Evolutionary conservation across 768 basidiomycete species (phyloP).

Genomic region (Neoboletus subvelutipes): DNA sequence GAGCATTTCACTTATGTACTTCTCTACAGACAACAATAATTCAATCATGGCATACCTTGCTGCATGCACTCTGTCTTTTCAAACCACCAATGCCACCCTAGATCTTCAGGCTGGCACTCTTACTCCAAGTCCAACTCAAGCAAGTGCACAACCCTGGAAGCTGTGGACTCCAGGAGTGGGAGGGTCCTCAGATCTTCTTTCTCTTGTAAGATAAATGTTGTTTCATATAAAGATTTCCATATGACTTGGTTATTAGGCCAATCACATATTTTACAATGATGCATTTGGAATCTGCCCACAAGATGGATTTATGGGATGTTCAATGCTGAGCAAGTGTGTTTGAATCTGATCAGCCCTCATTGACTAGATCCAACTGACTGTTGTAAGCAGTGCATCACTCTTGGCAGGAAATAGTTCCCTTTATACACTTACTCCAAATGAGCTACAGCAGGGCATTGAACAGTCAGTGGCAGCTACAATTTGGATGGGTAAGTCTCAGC

Average conservation of each 20-base stretch:
- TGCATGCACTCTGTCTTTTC: no score
- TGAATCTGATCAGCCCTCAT: background rate
- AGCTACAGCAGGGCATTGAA: conserved; percentile 4
- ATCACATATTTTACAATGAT: fast-evolving
- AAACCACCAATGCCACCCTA: no score
- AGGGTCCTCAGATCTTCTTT: background rate
- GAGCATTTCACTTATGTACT: no score
- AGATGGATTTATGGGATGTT: background rate
- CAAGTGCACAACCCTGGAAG: background rate
- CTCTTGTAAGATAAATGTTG: background rate
- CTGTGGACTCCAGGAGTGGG: conserved; percentile 1
- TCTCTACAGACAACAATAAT: background rate
- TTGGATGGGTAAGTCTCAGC: conserved; percentile 12
- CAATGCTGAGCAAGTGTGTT: background rate
- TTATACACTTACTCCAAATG: background rate
- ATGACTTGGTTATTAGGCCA: background rate
- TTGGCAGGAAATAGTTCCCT: background rate
- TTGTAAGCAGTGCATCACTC: background rate
- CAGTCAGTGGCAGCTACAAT: conserved; percentile 1
- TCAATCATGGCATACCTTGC: no score
- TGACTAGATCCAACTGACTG: background rate
- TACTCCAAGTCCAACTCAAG: background rate
- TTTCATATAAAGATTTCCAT: no score
- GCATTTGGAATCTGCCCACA: conserved; percentile 1
- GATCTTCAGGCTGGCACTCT: conserved; percentile 2